Percentiles rank a stretch among this genome's conserved stretches.
phyloP scores from a whole-genome alignment of 805 yeast genomes.

The Groenewaldozyma salmanticensis region DNA sequence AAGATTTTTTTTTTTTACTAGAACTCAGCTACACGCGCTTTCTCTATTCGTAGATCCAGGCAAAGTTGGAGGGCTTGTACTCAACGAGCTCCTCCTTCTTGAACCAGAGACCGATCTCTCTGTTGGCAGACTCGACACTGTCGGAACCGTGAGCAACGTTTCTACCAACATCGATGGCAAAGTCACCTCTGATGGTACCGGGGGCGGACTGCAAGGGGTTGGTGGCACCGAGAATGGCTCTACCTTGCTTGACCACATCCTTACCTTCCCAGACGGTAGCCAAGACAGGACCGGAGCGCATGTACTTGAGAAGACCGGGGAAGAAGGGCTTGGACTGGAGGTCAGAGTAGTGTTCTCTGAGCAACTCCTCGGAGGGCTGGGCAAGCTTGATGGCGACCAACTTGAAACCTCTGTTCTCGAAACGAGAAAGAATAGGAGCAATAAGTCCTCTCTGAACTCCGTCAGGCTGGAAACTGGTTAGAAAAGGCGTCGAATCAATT shows the following conservation, averaged over 20 bases:
- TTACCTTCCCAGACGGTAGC: slow-evolving; percentile 99
- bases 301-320: slow-evolving; percentile 92
- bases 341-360: slow-evolving; percentile 93
- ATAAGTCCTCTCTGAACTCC: slow-evolving; percentile 99
- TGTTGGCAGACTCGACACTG: slow-evolving; percentile 94
- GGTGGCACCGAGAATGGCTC: slow-evolving; percentile 97
- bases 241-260: slow-evolving; percentile 98
- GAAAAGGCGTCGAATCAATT: no score
- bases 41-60: slow-evolving; percentile 88
- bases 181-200: slow-evolving; percentile 99
- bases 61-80: slow-evolving; percentile 76
- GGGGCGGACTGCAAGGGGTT: slow-evolving; percentile 96
- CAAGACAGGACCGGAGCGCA: slow-evolving; percentile 96
- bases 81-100: slow-evolving; percentile 90
- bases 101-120: slow-evolving; percentile 97
- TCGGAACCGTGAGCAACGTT: slow-evolving; percentile 99
- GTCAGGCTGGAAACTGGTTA: slow-evolving; percentile 92
- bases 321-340: slow-evolving; percentile 94
- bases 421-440: slow-evolving; percentile 81
- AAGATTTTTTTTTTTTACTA: no score
- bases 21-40: no score
- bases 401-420: slow-evolving; percentile 96
- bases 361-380: slow-evolving; percentile 74
- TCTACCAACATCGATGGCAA: slow-evolving; percentile 97
- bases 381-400: slow-evolving; percentile 91